Percentiles rank a stretch among this genome's conserved stretches.
phyloP scores from a whole-genome alignment of 2,329 filamentous ascomycete species.

The Amauroascus niger region DNA sequence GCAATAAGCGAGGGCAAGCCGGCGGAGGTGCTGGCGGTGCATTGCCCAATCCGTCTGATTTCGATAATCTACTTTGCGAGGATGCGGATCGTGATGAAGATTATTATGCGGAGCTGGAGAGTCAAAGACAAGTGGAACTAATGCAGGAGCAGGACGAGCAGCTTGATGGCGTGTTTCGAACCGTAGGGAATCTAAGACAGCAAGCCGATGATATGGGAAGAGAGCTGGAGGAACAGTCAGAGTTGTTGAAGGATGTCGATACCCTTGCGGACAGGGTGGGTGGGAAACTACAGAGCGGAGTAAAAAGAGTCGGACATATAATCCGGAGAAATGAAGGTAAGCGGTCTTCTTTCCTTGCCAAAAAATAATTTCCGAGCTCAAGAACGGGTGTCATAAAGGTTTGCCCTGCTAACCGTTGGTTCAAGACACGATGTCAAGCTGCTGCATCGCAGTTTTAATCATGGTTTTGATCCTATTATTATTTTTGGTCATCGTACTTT shows the following conservation, averaged over 20 bases:
- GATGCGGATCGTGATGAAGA: constrained; percentile 45
- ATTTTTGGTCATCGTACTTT: constrained; percentile 61
- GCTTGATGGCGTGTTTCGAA: constrained; percentile 83
- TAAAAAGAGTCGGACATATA: constrained; percentile 76
- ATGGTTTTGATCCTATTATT: constrained; percentile 79
- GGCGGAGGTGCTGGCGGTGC: constrained; percentile 27
- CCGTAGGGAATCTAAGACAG: constrained; percentile 77
- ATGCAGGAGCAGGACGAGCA: constrained; percentile 93
- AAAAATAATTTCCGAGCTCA: neutral
- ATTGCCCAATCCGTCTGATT: constrained; percentile 53
- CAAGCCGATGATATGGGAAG: constrained; percentile 95
- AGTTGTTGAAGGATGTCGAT: constrained; percentile 81
- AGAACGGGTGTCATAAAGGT: constrained; percentile 15
- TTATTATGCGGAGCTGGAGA: constrained; percentile 73
- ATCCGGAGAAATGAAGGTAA: constrained; percentile 81
- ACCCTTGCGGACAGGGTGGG: constrained; percentile 76
- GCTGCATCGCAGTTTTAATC: constrained; percentile 82
- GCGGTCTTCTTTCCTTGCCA: neutral
- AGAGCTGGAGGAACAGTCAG: constrained; percentile 87
- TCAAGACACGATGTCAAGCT: constrained; percentile 64
- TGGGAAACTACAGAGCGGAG: constrained; percentile 71
- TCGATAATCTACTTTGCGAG: constrained; percentile 35
- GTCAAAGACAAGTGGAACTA: constrained; percentile 80
- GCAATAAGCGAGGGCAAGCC: neutral
- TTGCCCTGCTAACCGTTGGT: constrained; percentile 17